phyloP scores from a whole-genome alignment of 1,284 basidiomycete genomes.

The Ustilago curta region DNA sequence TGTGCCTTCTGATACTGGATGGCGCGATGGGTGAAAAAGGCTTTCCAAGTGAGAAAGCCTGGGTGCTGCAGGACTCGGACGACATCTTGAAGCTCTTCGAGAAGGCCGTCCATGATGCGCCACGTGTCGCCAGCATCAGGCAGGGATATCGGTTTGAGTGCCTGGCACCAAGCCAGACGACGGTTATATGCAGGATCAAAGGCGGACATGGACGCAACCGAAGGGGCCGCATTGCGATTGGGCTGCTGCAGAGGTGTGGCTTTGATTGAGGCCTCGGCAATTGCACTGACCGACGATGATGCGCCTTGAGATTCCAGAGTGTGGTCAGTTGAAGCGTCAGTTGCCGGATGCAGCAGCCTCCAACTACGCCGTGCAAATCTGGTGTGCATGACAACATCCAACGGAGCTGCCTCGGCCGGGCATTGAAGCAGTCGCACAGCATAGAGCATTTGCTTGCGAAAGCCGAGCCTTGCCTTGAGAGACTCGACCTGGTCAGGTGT shows the following conservation, averaged over 20 bases:
- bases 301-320: not conserved
- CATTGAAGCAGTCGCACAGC: constrained; percentile 26
- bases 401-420: constrained; percentile 26
- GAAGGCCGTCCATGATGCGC: constrained; percentile 72
- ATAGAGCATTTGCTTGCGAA: constrained; percentile 49
- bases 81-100: constrained; percentile 75
- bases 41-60: constrained; percentile 37
- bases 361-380: constrained; percentile 41
- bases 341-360: constrained; percentile 14
- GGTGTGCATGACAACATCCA: constrained; percentile 49
- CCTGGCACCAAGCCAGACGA: constrained; percentile 79
- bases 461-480: constrained; percentile 30
- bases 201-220: constrained; percentile 74
- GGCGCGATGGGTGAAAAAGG: constrained; percentile 42
- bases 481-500: constrained; percentile 11
- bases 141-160: constrained; percentile 76
- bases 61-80: constrained; percentile 33
- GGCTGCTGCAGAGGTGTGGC: constrained; percentile 17
- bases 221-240: constrained; percentile 54
- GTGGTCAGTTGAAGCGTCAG: not conserved
- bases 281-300: not conserved
- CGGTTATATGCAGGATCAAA: constrained; percentile 81
- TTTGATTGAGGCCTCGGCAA: not conserved
- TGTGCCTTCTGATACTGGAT: constrained; percentile 29
- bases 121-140: constrained; percentile 74